Base-by-base conservation (phyloP, 257 asterid species). In the Przewalskia tangutica region DNA sequence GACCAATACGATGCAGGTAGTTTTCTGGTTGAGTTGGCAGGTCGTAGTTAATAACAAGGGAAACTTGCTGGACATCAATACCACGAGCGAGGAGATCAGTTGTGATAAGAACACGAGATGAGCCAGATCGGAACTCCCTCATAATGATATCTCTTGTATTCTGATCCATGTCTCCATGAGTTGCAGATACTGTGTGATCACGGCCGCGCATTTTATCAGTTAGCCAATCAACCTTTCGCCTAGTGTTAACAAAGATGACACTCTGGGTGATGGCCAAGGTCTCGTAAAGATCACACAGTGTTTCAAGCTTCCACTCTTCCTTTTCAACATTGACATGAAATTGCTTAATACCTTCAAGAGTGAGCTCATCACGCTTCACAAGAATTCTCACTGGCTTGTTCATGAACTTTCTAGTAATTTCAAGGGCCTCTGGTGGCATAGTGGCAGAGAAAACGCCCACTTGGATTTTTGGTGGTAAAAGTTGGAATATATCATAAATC, bases 401-500 rank as follows among this genome's bases (percentile, higher is more conserved):
- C 94, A 90, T 90, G 58, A 90, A 90, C 75, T 90, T 90, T 75
- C 94, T 79, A 2, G 94, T 90, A 85, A 90, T 89, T 80, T 90
- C 94, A 13, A 73, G 79, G 51, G 79, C 79, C 60, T 73, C 79
- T 46, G 79, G 79, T 48, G 79, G 79, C 79, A 18, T 89, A 88
- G 75, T 90, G 90, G 79, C 89, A 89, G 1, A 90, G 27, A 89
- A 90, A n/a, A 90, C 94, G n/a, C 94, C 94, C 6, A 90, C 94
- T 85, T 89, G 94, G 53, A 90, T 90, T 86, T 85, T 90, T 13
- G 92, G 92, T 12, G 94, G 94, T 56, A 89, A 88, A 87, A 89
- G 75, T 84, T 89, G 92, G 87, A 89, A 89, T 12, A 73, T 73
- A 46, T 73, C 79, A 73, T 73, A 73, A 73, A 73, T 73, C 79